These are phyloP conservation scores for Lasiodiplodia sp. DNA, from an alignment of 2,329 filamentous ascomycete genomes.

Conservation along the genomic window DNA sequence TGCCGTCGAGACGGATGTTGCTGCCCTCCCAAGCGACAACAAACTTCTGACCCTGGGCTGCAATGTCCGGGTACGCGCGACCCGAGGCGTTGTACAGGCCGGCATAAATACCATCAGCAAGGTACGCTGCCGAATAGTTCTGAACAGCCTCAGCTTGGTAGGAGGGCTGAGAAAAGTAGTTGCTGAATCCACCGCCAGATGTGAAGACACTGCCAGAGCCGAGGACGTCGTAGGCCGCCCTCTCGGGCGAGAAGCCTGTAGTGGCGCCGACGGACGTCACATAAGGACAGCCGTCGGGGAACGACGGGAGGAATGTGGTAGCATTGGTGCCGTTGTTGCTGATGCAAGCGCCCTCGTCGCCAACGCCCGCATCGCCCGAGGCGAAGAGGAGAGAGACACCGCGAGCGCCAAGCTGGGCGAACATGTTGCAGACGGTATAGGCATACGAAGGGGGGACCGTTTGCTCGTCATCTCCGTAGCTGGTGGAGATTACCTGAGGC, in stretches of 20 bases:
- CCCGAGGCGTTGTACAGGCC: slow-evolving; percentile 62
- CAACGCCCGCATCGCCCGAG: slow-evolving; percentile 68
- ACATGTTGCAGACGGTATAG: slow-evolving; percentile 67
- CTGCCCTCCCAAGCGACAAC: slow-evolving; percentile 52
- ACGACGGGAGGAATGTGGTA: slow-evolving; percentile 65
- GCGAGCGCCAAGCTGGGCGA: slow-evolving; percentile 70
- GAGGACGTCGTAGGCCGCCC: slow-evolving; percentile 50
- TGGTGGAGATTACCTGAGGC: slow-evolving; percentile 69
- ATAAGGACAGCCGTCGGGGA: slow-evolving; percentile 72
- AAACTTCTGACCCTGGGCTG: slow-evolving; percentile 63
- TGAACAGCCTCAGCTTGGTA: slow-evolving; percentile 57
- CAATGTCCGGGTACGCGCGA: slow-evolving; percentile 68
- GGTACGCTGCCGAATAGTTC: slow-evolving; percentile 52
- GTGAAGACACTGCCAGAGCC: slow-evolving; percentile 59
- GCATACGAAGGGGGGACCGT: slow-evolving; percentile 68
- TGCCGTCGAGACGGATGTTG: slow-evolving; percentile 56
- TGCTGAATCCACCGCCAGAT: slow-evolving; percentile 59
- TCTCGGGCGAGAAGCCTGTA: slow-evolving; percentile 61
- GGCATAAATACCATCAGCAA: slow-evolving; percentile 49
- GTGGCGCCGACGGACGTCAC: slow-evolving; percentile 72
- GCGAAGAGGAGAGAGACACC: slow-evolving; percentile 71
- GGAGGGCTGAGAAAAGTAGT: slow-evolving; percentile 55
- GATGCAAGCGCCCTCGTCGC: slow-evolving; percentile 59
- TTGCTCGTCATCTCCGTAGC: slow-evolving; percentile 73
- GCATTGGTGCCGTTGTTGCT: slow-evolving; percentile 66